A percentile compares a stretch with the other conserved stretches of the same genome.
phyloP scores from a whole-genome alignment of 2,329 filamentous ascomycete species.

The Microdochium nivale region DNA sequence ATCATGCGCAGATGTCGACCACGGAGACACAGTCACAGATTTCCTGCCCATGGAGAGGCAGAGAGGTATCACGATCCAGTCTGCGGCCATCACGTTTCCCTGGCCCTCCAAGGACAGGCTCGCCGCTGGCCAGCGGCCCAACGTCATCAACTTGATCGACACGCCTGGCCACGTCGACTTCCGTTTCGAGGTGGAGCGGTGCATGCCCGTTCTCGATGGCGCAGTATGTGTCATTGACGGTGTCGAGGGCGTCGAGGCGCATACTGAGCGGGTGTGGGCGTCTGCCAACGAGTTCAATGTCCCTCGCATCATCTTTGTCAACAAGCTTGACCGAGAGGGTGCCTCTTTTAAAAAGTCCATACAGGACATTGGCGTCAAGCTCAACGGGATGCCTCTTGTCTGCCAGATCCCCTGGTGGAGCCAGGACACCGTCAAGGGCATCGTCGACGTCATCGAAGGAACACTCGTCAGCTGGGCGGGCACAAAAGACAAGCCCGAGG shows the following conservation, averaged over 20 bases:
- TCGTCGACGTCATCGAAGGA: constrained; percentile 74
- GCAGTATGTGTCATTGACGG: constrained; percentile 90
- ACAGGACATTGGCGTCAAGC: constrained; percentile 70
- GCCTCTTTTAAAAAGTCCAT: constrained; percentile 79
- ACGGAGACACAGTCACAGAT: constrained; percentile 94
- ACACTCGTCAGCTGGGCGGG: constrained; percentile 64
- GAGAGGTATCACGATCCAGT: constrained; percentile 94
- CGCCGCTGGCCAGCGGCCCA: constrained; percentile 6
- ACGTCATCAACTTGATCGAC: constrained; percentile 82
- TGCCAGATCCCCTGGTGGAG: constrained; percentile 96
- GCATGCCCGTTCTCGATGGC: constrained; percentile 78
- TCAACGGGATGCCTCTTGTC: constrained; percentile 79
- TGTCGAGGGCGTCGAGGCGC: constrained; percentile 89
- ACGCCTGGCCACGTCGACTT: constrained; percentile 97
- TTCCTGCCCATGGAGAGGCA: constrained; percentile 89
- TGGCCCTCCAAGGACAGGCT: constrained; percentile 58
- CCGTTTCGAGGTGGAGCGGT: constrained; percentile 90
- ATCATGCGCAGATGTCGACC: constrained; percentile 73
- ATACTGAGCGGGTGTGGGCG: constrained; percentile 93
- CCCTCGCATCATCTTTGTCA: constrained; percentile 72
- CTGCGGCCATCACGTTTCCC: constrained; percentile 87
- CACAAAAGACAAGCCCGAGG: constrained; percentile 26
- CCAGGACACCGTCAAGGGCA: constrained; percentile 68
- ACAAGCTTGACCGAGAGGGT: constrained; percentile 78
- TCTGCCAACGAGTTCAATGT: constrained; percentile 82